Conservation (phyloP, 2,329 filamentous ascomycete genomes). For the Diaporthe nobilis region DNA sequence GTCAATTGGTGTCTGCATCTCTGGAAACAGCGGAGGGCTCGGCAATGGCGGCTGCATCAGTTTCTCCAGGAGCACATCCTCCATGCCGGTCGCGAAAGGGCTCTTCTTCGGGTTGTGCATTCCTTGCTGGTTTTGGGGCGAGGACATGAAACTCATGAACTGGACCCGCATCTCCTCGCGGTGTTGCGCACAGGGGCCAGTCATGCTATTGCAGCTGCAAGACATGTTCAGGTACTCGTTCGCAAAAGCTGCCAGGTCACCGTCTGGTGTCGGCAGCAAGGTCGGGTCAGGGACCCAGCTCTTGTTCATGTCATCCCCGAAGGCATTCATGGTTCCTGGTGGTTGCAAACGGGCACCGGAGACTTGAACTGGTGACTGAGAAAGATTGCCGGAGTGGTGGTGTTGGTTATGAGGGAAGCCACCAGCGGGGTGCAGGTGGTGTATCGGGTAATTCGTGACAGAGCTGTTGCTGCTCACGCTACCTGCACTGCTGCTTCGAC, state of each 20-base stretch:
- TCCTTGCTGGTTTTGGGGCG: not conserved
- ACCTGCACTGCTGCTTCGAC: conserved; percentile 18
- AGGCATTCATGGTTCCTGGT: conserved; percentile 11
- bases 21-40: conserved; percentile 20
- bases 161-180: conserved; percentile 30
- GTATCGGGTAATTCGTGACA: conserved; percentile 17
- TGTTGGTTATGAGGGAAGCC: conserved; percentile 8
- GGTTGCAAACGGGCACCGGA: not conserved
- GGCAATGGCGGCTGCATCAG: conserved; percentile 23
- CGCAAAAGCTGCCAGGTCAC: conserved; percentile 19
- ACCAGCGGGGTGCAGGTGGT: conserved; percentile 1
- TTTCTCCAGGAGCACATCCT: conserved; percentile 19
- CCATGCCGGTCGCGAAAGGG: conserved; percentile 9
- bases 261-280: conserved; percentile 24
- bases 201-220: conserved; percentile 31
- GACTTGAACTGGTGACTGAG: conserved; percentile 8
- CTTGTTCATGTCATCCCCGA: conserved; percentile 26
- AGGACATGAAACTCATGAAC: conserved; percentile 32
- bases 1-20: conserved; percentile 12
- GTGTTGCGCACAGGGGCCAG: conserved; percentile 22
- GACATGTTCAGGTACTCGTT: conserved; percentile 29
- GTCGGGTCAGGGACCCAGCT: conserved; percentile 18
- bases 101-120: conserved; percentile 5
- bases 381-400: conserved; percentile 3
- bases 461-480: conserved; percentile 31